Base-by-base conservation (phyloP, 306 rosid genomes). In the Oxytropis ochrocephala region DNA sequence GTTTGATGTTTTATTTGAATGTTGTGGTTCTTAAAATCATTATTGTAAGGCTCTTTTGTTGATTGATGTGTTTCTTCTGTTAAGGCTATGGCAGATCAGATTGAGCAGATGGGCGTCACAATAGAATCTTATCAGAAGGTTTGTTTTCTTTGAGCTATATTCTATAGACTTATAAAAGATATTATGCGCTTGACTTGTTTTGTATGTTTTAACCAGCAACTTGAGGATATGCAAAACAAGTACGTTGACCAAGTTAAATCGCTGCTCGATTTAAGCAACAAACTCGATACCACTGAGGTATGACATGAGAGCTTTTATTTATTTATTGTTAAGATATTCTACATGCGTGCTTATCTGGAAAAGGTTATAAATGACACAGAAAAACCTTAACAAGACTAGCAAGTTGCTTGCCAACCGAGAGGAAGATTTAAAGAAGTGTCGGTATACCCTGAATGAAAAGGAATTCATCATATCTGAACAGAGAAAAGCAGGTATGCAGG, bases 11-110 rank as follows among this genome's bases (percentile, higher is more conserved):
- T 41, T 8, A 32, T 46, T 43, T 53, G 42, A 10, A 16, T 42
- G n/a, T 8, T 72, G 12, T 69, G 55, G 52, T 63, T 61, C 0
- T 7, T 27, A 43, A 49, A 50, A 11, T 27, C 30, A 44, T 18
- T 17, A 13, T 56, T 11, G 27, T 24, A 12, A 14, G 14, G 43
- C 11, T 43, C 38, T 10, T 72, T 11, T 49, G 12, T 47, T 74
- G 56, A 68, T 55, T 12, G 14, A 18, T n/a, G 7, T 11, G 7
- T 4, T 73, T 72, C 49, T 76, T 64, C 55, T 78, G 57, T 74
- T 18, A 48, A 95, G 97, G 91, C 96, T 21, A 89, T 89, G 99
- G 78, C 89, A 21, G 97, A 95, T 33, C 97, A 95, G 81, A 89
- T 95, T 79, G 97, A 95, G 82, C 95, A 91, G 74, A 89, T 91